phyloP scores from a whole-genome alignment of 768 basidiomycete species.

The Pulveroboletus sp. region DNA sequence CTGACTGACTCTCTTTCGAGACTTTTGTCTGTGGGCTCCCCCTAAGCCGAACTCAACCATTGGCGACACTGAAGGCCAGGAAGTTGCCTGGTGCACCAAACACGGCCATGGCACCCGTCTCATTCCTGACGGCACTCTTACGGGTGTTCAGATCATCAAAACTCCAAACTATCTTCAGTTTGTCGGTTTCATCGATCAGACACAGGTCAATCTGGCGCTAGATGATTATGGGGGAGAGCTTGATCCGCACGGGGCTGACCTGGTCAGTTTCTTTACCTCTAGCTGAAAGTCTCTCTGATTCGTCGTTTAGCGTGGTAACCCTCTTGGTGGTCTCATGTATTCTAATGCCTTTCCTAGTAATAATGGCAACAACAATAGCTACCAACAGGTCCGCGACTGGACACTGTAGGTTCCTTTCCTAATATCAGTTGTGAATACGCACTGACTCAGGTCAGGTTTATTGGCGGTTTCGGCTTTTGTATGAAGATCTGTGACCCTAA shows the following conservation, averaged over 20 bases:
- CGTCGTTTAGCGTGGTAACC: conserved; percentile 63
- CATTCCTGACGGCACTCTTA: conserved; percentile 62
- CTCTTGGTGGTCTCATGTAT: conserved; percentile 66
- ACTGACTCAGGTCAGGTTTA: conserved; percentile 46
- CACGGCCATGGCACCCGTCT: conserved; percentile 65
- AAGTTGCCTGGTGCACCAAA: conserved; percentile 77
- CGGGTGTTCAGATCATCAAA: conserved; percentile 59
- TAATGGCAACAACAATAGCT: conserved; percentile 36
- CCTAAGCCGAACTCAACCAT: conserved; percentile 48
- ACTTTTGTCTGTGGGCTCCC: conserved; percentile 69
- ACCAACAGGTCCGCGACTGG: conserved; percentile 63
- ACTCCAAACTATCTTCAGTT: conserved; percentile 59
- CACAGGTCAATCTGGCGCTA: conserved; percentile 45
- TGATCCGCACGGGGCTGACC: conserved; percentile 70
- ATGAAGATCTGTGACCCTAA: conserved; percentile 67
- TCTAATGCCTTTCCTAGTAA: conserved; percentile 53
- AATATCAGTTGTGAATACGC: neutral
- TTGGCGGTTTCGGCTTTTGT: conserved; percentile 62
- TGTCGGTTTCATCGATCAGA: conserved; percentile 65
- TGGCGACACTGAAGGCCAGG: conserved; percentile 61
- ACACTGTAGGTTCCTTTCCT: conserved; percentile 46
- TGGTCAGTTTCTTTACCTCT: conserved; percentile 30
- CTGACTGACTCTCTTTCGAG: conserved; percentile 29
- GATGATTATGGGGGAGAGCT: conserved; percentile 73
- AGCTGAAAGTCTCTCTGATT: conserved; percentile 15